Evolutionary conservation across 1,284 basidiomycete species (phyloP).

Genomic region (Ceratobasidium sp.): DNA sequence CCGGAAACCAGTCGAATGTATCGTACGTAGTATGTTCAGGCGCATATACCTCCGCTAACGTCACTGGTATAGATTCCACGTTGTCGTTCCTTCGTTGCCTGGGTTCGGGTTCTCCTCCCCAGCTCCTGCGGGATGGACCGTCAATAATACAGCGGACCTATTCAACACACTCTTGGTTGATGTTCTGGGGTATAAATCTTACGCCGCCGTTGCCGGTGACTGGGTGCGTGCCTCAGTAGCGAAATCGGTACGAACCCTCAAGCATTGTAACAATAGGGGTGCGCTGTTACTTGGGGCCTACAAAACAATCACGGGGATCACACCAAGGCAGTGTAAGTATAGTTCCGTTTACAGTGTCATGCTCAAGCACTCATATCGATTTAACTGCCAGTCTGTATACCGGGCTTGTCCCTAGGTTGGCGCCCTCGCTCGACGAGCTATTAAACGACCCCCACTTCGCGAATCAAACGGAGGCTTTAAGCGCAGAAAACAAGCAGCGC

Average conservation of each 20-base stretch:
- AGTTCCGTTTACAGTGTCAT: neutral
- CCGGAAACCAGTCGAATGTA: constrained; percentile 3
- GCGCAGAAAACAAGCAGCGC: neutral
- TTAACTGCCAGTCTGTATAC: constrained; percentile 13
- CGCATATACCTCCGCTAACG: neutral
- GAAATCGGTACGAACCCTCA: neutral
- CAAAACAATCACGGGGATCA: constrained; percentile 20
- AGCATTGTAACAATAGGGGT: constrained; percentile 13
- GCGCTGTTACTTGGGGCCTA: constrained; percentile 33
- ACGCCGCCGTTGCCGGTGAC: constrained; percentile 35
- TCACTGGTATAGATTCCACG: constrained; percentile 34
- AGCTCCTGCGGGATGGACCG: constrained; percentile 25
- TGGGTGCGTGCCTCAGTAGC: constrained; percentile 29
- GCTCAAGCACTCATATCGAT: neutral
- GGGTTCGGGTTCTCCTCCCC: constrained; percentile 39
- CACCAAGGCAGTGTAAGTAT: constrained; percentile 17
- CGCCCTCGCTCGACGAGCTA: constrained; percentile 3
- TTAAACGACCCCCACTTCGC: constrained; percentile 1
- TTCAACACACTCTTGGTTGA: constrained; percentile 38
- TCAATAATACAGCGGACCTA: constrained; percentile 35
- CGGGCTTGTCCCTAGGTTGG: constrained; percentile 31
- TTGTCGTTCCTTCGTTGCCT: constrained; percentile 39
- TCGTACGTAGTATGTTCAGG: neutral
- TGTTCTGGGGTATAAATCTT: constrained; percentile 35
- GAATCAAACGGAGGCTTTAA: constrained; percentile 11